A percentile compares a stretch with the other conserved stretches of the same genome.
Evolutionary conservation across 2,329 filamentous ascomycete genomes (phyloP).

Genomic region (Sporothrix inflata): DNA sequence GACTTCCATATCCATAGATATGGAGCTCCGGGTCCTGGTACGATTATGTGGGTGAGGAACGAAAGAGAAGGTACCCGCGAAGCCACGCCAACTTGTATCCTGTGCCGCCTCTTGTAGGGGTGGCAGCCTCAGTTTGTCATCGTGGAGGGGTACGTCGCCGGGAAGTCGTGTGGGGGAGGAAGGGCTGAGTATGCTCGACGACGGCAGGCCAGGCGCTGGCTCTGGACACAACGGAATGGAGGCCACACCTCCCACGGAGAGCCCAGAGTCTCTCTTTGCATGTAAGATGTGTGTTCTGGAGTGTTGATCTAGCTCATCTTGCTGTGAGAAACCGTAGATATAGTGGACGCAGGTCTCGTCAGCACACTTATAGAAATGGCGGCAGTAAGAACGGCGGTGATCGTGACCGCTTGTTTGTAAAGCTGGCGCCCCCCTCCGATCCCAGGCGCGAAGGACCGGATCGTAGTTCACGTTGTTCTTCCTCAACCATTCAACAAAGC

Average conservation of each 20-base stretch:
- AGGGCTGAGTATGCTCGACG: conserved; percentile 40
- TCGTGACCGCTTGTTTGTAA: conserved; percentile 42
- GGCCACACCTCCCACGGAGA: conserved; percentile 46
- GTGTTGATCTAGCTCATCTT: conserved; percentile 57
- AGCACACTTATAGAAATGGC: conserved; percentile 52
- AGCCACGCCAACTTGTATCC: not conserved
- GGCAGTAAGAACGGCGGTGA: not conserved
- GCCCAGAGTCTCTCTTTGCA: conserved; percentile 51
- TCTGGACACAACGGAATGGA: not conserved
- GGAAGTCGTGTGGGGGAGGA: conserved; percentile 45
- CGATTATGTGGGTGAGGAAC: not conserved
- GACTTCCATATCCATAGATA: conserved; percentile 51
- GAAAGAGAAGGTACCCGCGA: conserved; percentile 42
- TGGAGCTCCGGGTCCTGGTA: conserved; percentile 37
- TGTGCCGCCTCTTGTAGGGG: conserved; percentile 41
- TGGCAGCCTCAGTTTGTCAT: conserved; percentile 40
- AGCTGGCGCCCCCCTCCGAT: conserved; percentile 44
- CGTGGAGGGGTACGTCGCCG: conserved; percentile 42
- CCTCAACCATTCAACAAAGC: conserved; percentile 57
- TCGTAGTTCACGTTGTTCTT: conserved; percentile 55
- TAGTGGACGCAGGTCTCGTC: conserved; percentile 60
- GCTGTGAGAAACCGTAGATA: conserved; percentile 59
- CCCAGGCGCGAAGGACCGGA: conserved; percentile 49
- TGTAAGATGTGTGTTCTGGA: conserved; percentile 48
- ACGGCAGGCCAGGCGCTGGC: conserved; percentile 29